A percentile compares a stretch with the other conserved stretches of the same genome.
phyloP scores from a whole-genome alignment of 441 rosid genomes.

The Gossypium lobatum region DNA sequence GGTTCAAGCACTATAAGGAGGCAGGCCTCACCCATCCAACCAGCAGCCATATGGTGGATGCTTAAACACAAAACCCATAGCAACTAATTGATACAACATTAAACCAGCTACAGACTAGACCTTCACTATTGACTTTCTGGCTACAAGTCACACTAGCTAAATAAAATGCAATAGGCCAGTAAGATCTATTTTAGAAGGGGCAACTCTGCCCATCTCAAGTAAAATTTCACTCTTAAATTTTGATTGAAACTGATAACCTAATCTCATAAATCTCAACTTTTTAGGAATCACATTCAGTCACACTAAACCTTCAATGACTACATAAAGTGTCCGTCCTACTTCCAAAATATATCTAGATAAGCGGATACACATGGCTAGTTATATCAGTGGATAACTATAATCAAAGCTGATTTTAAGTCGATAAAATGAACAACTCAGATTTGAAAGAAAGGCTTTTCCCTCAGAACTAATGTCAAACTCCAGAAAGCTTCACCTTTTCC shows the following conservation, averaged over 20 bases:
- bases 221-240: not conserved
- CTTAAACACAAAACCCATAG: not conserved
- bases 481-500: not conserved
- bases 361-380: not conserved
- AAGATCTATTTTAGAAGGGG: not conserved
- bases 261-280: not conserved
- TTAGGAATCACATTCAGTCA: not conserved
- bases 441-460: not conserved
- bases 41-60: not conserved
- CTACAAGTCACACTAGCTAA: not conserved
- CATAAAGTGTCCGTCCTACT: not conserved
- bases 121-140: not conserved
- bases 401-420: not conserved
- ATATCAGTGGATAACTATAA: not conserved
- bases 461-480: not conserved
- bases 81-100: not conserved
- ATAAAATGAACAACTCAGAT: not conserved
- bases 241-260: not conserved
- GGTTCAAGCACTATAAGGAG: not conserved
- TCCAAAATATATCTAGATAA: conserved; percentile 3
- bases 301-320: not conserved
- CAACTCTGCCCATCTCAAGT: not conserved
- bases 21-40: not conserved
- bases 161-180: not conserved
- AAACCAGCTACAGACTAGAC: not conserved